Base-by-base conservation (phyloP, 305 asterid genomes). In the Plantago coronopus region DNA sequence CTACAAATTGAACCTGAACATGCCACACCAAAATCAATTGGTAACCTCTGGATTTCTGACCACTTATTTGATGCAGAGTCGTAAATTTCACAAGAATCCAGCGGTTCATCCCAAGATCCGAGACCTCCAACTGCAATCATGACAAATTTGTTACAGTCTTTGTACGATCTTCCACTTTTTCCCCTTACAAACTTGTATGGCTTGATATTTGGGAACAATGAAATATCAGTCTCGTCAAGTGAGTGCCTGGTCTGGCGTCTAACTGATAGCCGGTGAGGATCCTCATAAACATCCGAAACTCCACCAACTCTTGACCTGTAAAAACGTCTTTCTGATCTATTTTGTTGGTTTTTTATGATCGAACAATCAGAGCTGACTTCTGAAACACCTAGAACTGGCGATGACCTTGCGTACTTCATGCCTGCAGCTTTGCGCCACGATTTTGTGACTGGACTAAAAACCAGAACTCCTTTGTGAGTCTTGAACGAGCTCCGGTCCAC, bases 121-220 rank as follows among this genome's bases (percentile, higher is more conserved):
- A 79, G 89, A 21, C 98, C 98, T 65, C 97, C 98, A 7, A 91
- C 96, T 3, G 87, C 95, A 22, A 91, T 81, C 74, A 91, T 40
- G 34, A 88, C 68, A 63, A 79, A 80, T 64, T 79, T 81, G 48
- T 53, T 78, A 43, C 75, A 48, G 58, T 72, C 78, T 72, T 77
- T 61, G 43, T 69, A 66, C 2, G 81, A 61, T 43, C 56, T 72
- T 61, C 69, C 84, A 2, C 63, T 53, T 65, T 78, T 88, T 64
- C 74, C 86, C 64, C 75, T 70, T 12, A 70, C 49, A 51, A 54
- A 61, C 72, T 73, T 79, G 75, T 67, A 48, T 2, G 75, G 81
- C 55, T 77, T 83, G 60, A 23, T 37, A 16, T 53, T 74, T 38
- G 87, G 78, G 16, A 71, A 40, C 17, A 64, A 51, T 38, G 87